These are phyloP conservation scores for Beauveria asiatica DNA, from an alignment of 2,329 filamentous ascomycete genomes.

Conservation along the genomic window DNA sequence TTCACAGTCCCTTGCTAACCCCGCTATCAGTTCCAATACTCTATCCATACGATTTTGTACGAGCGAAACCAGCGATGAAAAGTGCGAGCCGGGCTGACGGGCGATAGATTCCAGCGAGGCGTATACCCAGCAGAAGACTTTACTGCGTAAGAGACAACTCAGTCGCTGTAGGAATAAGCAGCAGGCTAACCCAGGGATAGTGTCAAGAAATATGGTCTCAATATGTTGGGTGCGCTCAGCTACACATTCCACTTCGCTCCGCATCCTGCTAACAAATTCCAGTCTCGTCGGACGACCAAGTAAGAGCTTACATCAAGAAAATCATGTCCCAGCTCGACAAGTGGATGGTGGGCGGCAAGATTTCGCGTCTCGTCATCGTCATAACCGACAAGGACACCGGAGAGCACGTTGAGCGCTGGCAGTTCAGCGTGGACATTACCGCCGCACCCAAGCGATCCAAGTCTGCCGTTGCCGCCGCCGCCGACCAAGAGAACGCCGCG, in stretches of 20 bases:
- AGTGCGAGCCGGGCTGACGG: neutral
- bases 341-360: conserved; percentile 97
- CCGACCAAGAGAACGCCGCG: conserved; percentile 63
- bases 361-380: conserved; percentile 92
- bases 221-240: conserved; percentile 65
- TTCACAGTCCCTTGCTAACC: neutral
- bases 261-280: conserved; percentile 11
- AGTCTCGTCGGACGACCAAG: conserved; percentile 94
- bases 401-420: conserved; percentile 93
- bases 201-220: conserved; percentile 98
- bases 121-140: conserved; percentile 95
- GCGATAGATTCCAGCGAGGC: conserved; percentile 67
- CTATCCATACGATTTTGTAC: conserved; percentile 91
- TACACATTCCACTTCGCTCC: neutral
- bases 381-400: conserved; percentile 96
- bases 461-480: conserved; percentile 40
- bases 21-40: conserved; percentile 74
- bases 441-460: conserved; percentile 20
- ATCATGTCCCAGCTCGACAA: conserved; percentile 97
- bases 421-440: conserved; percentile 69
- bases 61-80: conserved; percentile 18
- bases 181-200: conserved; percentile 15
- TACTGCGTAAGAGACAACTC: conserved; percentile 55
- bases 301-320: conserved; percentile 98
- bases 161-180: neutral